Base-by-base conservation (phyloP, 306 rosid genomes). In the Quercus wislizeni region DNA sequence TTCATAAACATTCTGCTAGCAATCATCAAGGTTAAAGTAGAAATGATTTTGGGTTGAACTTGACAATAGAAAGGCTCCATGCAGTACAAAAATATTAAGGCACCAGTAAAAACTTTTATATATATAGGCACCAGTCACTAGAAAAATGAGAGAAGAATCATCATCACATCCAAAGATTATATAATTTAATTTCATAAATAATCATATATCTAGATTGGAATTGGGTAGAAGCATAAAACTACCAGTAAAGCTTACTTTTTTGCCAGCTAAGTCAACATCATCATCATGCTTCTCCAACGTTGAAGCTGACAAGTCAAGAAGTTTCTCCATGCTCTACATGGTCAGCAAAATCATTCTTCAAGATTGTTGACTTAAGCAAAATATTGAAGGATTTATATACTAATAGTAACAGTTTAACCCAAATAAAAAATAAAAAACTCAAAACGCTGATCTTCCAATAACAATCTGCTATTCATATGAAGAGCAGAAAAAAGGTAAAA, bases 271-370 rank as follows among this genome's bases (percentile, higher is more conserved):
- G 2, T 27, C 77, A 28, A 33, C 35, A 55, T 69, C 55, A 58
- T 80, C 79, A 35, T 80, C 74, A 46, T 46, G 38, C 54, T 80
- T 83, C 75, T 63, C 83, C 89, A 80, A 77, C 25, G 83, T 80
- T 43, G 86, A 65, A 71, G 67, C 61, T 74, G 88, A 79, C 74
- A 77, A 61, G 54, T 71, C 78, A 74, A 80, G 78, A 61, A 83
- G 83, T 43, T 83, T 73, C 78, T 83, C 87, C 87, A 83, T 63
- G 49, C 85, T 80, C 89, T 83, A 84, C 76, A 71, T 77, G 49
- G 69, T 68, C 31, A 58, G 54, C 71, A 18, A 58, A 80, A 20
- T 12, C 33, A 27, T 76, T 35, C 56, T 69, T 69, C 7, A 71
- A 57, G 49, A 68, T 65, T n/a, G 15, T 55, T 46, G 33, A 56